These are phyloP conservation scores for Microdochium nivale DNA, from an alignment of 2,329 filamentous ascomycete genomes.

Conservation along the genomic window DNA sequence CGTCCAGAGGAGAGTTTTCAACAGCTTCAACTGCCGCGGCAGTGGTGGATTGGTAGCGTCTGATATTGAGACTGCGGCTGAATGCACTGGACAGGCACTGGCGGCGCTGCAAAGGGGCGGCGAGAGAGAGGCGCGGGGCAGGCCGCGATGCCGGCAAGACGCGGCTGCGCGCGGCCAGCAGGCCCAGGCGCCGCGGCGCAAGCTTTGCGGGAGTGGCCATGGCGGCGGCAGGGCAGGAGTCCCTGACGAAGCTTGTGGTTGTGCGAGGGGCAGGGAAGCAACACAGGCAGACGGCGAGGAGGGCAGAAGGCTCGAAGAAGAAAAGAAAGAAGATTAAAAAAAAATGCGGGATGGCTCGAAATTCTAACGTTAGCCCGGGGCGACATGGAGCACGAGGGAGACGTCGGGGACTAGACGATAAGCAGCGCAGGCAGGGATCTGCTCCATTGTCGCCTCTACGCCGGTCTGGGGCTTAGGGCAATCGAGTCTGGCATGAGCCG, in stretches of 20 bases:
- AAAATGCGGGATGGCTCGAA: neutral
- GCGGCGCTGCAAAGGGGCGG: slow-evolving; percentile 12
- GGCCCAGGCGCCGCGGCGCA: slow-evolving; percentile 18
- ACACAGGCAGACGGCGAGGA: neutral
- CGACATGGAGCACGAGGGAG: neutral
- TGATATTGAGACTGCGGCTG: neutral
- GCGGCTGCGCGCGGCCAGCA: slow-evolving; percentile 16
- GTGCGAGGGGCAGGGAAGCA: neutral
- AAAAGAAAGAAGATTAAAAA: neutral
- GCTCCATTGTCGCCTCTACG: neutral
- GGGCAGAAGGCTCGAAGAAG: neutral
- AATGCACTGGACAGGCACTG: slow-evolving; percentile 8
- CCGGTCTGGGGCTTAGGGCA: neutral
- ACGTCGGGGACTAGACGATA: neutral
- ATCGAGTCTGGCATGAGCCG: neutral
- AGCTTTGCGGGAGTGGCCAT: slow-evolving; percentile 17
- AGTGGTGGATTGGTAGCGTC: slow-evolving; percentile 1
- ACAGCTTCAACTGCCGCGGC: slow-evolving; percentile 3
- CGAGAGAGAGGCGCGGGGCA: slow-evolving; percentile 7
- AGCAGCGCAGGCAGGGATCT: neutral
- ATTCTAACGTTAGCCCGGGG: neutral
- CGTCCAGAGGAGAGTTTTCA: slow-evolving; percentile 6
- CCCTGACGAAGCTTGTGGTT: neutral
- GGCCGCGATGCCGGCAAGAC: slow-evolving; percentile 7
- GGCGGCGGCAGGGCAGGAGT: neutral